Evolutionary conservation across 2,329 filamentous ascomycete species (phyloP).

Genomic region (Lachnum nothofagi): DNA sequence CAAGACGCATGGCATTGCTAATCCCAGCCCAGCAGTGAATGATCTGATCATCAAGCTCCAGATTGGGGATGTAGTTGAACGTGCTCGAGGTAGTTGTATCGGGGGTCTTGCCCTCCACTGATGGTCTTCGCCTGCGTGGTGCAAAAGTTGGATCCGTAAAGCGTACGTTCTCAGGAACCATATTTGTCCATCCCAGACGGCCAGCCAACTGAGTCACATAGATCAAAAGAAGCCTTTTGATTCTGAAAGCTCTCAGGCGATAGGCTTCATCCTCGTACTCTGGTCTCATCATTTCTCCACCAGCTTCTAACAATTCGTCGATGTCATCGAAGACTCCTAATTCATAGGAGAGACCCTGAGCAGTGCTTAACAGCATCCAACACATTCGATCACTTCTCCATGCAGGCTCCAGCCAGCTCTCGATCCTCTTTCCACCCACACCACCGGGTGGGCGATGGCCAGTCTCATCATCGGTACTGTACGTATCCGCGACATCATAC

Average conservation of each 20-base stretch:
- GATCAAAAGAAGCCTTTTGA: slow-evolving; percentile 80
- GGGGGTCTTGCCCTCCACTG: slow-evolving; percentile 54
- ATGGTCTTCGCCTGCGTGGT: slow-evolving; percentile 35
- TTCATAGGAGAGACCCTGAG: slow-evolving; percentile 84
- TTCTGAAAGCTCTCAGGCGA: slow-evolving; percentile 70
- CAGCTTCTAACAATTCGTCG: slow-evolving; percentile 60
- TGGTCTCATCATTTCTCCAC: slow-evolving; percentile 54
- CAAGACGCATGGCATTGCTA: slow-evolving; percentile 84
- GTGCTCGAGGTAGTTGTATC: slow-evolving; percentile 52
- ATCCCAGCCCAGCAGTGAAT: slow-evolving; percentile 92
- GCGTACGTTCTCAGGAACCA: slow-evolving; percentile 69
- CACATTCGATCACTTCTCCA: slow-evolving; percentile 95
- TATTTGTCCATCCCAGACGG: slow-evolving; percentile 84
- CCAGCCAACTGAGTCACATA: slow-evolving; percentile 94
- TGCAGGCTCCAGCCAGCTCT: slow-evolving; percentile 93
- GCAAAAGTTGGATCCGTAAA: slow-evolving; percentile 53
- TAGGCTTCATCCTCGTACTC: slow-evolving; percentile 72
- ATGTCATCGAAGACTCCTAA: slow-evolving; percentile 92
- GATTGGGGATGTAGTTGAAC: slow-evolving; percentile 62
- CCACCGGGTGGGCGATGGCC: slow-evolving; percentile 42
- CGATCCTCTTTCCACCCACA: slow-evolving; percentile 78
- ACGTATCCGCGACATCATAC: slow-evolving; percentile 44
- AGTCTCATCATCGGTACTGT: slow-evolving; percentile 42
- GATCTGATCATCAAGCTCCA: slow-evolving; percentile 63
- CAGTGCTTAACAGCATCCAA: slow-evolving; percentile 93